These are phyloP conservation scores for Aegilops umbellulata DNA, from an alignment of 176 grass and related monocot species.

Conservation along the genomic window DNA sequence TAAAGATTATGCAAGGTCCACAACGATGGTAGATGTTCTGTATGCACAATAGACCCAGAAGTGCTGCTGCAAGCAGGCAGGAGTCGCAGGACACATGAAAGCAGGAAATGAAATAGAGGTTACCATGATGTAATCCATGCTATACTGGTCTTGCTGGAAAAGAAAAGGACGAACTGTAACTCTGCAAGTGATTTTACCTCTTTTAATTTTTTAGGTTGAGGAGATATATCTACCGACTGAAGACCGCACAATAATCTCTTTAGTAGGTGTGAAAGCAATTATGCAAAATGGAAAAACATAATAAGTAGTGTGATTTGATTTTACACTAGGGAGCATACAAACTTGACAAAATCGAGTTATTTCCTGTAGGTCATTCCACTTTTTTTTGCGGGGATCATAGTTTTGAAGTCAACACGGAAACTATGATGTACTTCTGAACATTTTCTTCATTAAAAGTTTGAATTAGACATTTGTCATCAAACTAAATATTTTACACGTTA, in stretches of 20 bases:
- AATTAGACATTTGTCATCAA: not conserved
- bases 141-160: too few relatives aligned
- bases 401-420: conserved; percentile 45
- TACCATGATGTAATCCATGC: too few relatives aligned
- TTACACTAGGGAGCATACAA: too few relatives aligned
- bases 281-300: not conserved
- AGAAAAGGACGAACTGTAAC: too few relatives aligned
- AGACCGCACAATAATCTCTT: not conserved
- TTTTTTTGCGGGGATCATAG: conserved; percentile 5
- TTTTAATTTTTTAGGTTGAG: not conserved
- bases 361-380: conserved; percentile 1
- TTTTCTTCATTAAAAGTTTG: conserved; percentile 42
- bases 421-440: conserved; percentile 60
- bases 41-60: too few relatives aligned
- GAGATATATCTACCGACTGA: not conserved
- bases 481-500: not conserved
- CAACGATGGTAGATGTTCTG: too few relatives aligned
- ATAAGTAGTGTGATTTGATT: too few relatives aligned
- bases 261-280: not conserved
- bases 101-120: too few relatives aligned
- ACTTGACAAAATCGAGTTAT: conserved; percentile 16
- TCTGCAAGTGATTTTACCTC: not conserved
- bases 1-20: too few relatives aligned
- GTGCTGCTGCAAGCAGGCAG: too few relatives aligned
- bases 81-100: too few relatives aligned